Evolutionary conservation across 768 basidiomycete genomes (phyloP), one percentile per base, ranked within the genome.

Genomic region (Leccinum truebloodii): DNA sequence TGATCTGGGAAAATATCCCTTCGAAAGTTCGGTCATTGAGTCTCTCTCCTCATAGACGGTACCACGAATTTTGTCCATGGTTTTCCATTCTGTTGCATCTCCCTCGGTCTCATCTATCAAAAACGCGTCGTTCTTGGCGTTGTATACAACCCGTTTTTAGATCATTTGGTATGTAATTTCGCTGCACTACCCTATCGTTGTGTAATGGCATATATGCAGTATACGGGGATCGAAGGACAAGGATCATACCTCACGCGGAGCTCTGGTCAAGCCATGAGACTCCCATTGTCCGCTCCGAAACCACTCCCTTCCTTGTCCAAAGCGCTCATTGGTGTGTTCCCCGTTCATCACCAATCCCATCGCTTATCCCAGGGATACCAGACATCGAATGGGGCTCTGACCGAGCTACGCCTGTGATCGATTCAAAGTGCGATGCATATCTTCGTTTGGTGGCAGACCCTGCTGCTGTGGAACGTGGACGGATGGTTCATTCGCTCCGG

Each of bases 351-450:
- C 9, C 18, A 16, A n/a, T 34, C 3, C 8, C 48, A 30, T 34
- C 5, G 5, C 18, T 56, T 13, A 35, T 24, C 53, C 8, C 41
- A 16, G 26, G 22, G 12, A 49, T n/a, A 10, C 10, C 76, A 82
- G 93, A 86, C 12, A 81, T 93, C 26, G 95, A 96, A 76, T 96
- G 92, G 91, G 94, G 94, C 51, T 87, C 90, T 24, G 91, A 94
- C 71, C 83, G 93, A 28, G 78, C 79, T 6, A 73, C 77, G 22
- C 76, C 75, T 20, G 80, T 84, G 28, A 81, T 94, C 22, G 71
- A 74, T 18, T 73, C 79, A 46, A 94, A 94, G 67, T 79, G 85
- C 2, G 76, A 78, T 44, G 88, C 88, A 4, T 95, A 92, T 75
- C 77, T 82, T 62, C 83, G 86, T 3, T 82, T 98, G 16, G 88